Base-by-base conservation (phyloP, 495 filamentous ascomycete species). In the Aspergillus diversus region DNA sequence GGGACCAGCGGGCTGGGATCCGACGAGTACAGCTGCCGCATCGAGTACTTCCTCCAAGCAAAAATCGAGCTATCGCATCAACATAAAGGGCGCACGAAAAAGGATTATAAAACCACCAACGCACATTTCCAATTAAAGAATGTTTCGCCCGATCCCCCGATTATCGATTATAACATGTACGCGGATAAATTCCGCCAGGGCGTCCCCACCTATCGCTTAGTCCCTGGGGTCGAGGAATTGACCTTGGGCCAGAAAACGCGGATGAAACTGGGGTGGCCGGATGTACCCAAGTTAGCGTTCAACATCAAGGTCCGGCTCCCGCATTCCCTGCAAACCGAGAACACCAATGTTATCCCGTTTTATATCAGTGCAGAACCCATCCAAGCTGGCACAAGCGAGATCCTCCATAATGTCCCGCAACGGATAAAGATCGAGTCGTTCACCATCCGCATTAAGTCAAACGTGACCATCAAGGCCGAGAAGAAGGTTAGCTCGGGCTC, bases 31-130 rank as follows among this genome's bases (percentile, higher is more conserved):
- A n/a, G 42, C 11, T 47, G 33, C 34, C 43, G 17, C 11, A 33
- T 52, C 8, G 48, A 53, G 34, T 60, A 60, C 34, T 60, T 37
- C 17, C 33, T 60, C 1, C n/a, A 60, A 43, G 58, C 58, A 27
- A 43, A 16, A 17, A 60, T 60, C 11, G 58, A 39, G 16, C 15
- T 60, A 33, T 21, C 35, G 0, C 49, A 31, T 5, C 33, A 53
- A 21, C 32, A 53, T 15, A 27, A 32, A 21, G 58, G 58, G 11
- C 13, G 33, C 11, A 31, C 58, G 3, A 34, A 35, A 13, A 39
- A 16, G 9, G 27, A 31, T 11, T 3, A 4, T 12, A 33, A 60
- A 2, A 39, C 33, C 12, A 34, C 58, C 1, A 60, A 8, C 4
- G 58, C 58, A 1, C 48, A 47, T 5, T 52, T 60, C 27, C n/a